Conservation (phyloP, 140 eudicot species). For the Erigeron philadelphicus region DNA sequence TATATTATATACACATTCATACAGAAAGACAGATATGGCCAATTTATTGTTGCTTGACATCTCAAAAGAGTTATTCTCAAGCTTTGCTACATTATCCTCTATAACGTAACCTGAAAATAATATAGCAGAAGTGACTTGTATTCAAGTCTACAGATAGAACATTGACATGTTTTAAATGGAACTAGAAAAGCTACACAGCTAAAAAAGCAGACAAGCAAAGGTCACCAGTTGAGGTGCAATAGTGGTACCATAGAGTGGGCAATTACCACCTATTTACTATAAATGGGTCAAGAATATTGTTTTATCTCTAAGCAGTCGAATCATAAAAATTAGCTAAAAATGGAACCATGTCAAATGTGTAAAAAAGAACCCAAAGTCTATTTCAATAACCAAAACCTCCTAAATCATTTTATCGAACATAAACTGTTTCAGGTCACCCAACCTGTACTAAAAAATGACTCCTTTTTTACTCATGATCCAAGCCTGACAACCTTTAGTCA, state of each 20-base stretch:
- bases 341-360: background rate
- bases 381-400: background rate
- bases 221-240: background rate
- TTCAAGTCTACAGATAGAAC: background rate
- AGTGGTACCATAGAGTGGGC: background rate
- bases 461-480: background rate
- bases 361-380: background rate
- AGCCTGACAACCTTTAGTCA: background rate
- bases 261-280: background rate
- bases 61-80: background rate
- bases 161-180: background rate
- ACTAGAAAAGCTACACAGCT: conserved; percentile 13
- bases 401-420: background rate
- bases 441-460: background rate
- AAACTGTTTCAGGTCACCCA: conserved; percentile 5
- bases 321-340: background rate
- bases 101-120: background rate
- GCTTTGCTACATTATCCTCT: background rate
- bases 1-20: too few relatives aligned
- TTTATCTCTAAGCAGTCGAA: background rate
- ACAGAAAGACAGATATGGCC: too few relatives aligned
- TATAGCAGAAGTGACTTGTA: conserved; percentile 6
- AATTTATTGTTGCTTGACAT: background rate
- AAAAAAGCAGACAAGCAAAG: background rate
- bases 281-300: background rate